phyloP scores from a whole-genome alignment of 2,329 filamentous ascomycete genomes.

The Beauveria pseudobassiana region DNA sequence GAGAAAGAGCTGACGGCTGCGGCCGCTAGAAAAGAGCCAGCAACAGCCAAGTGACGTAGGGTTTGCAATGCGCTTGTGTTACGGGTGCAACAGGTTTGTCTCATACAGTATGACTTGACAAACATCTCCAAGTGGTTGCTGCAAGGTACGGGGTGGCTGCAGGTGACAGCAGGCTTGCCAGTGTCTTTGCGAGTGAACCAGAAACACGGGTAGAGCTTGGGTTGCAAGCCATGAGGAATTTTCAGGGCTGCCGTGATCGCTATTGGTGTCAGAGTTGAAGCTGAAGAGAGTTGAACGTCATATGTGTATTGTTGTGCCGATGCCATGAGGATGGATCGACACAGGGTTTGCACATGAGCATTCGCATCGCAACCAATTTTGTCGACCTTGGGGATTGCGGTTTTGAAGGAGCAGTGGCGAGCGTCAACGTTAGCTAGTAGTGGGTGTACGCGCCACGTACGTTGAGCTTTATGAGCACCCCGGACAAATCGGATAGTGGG shows the following conservation, averaged over 20 bases:
- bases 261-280: background rate
- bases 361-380: background rate
- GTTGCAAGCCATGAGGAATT: background rate
- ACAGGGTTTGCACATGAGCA: background rate
- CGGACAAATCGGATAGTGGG: background rate
- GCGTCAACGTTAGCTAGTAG: background rate
- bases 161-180: background rate
- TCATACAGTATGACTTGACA: background rate
- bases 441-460: background rate
- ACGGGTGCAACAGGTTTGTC: background rate
- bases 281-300: background rate
- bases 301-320: background rate
- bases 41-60: background rate
- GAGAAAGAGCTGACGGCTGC: background rate
- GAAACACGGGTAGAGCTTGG: background rate
- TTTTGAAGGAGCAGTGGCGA: background rate
- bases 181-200: background rate
- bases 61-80: background rate
- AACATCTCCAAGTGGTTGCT: background rate
- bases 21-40: background rate
- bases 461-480: background rate
- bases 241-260: background rate
- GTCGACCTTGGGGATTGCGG: background rate
- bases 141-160: background rate
- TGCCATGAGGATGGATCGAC: background rate